Base-by-base conservation (phyloP, 2,329 filamentous ascomycete species). In the Verticillium alfalfae region DNA sequence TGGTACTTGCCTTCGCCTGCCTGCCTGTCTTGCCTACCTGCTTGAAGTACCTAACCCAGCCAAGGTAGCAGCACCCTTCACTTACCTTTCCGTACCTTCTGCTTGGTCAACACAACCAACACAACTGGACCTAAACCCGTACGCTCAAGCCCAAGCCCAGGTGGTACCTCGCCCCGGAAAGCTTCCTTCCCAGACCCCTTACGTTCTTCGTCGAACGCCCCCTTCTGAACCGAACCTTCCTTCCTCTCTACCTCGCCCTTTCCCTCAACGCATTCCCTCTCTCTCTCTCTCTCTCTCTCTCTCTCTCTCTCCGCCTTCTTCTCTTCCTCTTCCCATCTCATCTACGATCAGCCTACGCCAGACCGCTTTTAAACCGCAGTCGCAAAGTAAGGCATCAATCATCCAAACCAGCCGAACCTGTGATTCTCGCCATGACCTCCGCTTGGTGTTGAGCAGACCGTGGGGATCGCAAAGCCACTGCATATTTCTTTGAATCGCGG, bases 401-500 rank as follows among this genome's bases (percentile, higher is more conserved):
- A 34, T 38, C 34, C 18, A 37, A 37, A 18, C 18, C 56, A 38
- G 34, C n/a, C 37, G 36, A 26, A 26, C 26, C 26, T 26, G 26
- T 26, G 41, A 31, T 18, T 38, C 22, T 10, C 37, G 37, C 38
- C 56, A 26, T 26, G 18, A 13, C n/a, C 26, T 38, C 49, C 22
- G 16, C 55, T 41, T 16, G 26, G 36, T 49, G 16, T 38, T 22
- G 9, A 22, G 26, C 34, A 15, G 34, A 62, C 52, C 38, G 52
- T 39, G 22, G 26, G 36, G 2, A 37, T 26, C 54, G 57, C 60
- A 56, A 65, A 54, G 59, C 62, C 39, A 58, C 60, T 62, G 56
- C 56, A 34, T 34, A 38, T 39, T 56, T n/a, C 31, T 62, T 60
- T 37, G 36, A 61, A 59, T 37, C 61, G 34, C 59, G 67, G 67